Base-by-base conservation (phyloP, 805 yeast genomes). In the Saccharomycopsis capsularis region DNA sequence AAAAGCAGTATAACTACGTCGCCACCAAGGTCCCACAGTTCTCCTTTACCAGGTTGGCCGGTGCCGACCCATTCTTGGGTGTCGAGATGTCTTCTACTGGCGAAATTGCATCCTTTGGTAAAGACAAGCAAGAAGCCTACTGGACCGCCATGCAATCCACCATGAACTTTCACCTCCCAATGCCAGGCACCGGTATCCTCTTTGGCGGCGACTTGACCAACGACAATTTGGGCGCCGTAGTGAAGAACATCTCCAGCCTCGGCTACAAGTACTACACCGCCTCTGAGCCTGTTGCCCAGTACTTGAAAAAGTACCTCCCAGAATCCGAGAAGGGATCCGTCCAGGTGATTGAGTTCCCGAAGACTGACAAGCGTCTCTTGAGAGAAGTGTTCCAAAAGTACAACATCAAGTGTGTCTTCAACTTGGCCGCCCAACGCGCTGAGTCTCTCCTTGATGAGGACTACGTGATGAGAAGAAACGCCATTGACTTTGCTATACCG, bases 1-100 rank as follows among this genome's bases (percentile, higher is more conserved):
- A 73, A 49, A 71, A 74, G 60, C 60, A 73, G 51, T 85, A 87
- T 68, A 72, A 78, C 59, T 85, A 88, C 62, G 98, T 91, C 63
- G 98, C 98, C 44, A 85, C 95, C 48, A 93, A 93, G 72, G 97
- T 91, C 48, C 99, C 99, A 42, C 99, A 93, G 72, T 93, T 93
- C 70, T 91, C 98, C 5, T 93, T 93, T 74, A 90, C 98, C 36
- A 82, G 99, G 73, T 76, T 93, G 62, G 97, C 98, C 18, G 99
- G 99, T 57, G 99, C 99, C 44, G 99, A 93, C 68, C 99, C 99
- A 56, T 90, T 86, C 76, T 75, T 93, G 63, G 99, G 99, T 56
- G 99, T 93, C 57, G 99, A 93, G 73, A 93, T 93, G 99, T 83
- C 98, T 4, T 90, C 98, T 11, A 93, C 99, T 46, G 99, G 99